phyloP scores from a whole-genome alignment of 2,329 filamentous ascomycete species.

The Ophiostoma ips region DNA sequence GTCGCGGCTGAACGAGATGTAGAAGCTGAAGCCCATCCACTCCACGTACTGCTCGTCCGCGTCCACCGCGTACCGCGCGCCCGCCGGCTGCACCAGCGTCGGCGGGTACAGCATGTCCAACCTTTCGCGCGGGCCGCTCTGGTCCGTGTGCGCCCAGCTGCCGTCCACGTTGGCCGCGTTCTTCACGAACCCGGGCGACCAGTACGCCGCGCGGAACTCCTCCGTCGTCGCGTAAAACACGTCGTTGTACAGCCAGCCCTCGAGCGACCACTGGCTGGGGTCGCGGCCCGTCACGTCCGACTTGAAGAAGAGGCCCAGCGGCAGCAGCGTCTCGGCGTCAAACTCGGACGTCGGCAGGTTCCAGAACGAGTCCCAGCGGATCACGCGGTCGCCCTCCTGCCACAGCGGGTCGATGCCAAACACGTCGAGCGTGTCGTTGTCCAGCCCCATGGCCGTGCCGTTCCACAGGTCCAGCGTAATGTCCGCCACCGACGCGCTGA shows the following conservation, averaged over 20 bases:
- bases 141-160: constrained; percentile 30
- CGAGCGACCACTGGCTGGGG: constrained; percentile 33
- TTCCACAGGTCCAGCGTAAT: constrained; percentile 33
- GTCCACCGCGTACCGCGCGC: constrained; percentile 29
- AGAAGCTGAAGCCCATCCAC: constrained; percentile 40
- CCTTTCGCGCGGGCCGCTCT: constrained; percentile 22
- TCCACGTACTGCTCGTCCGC: constrained; percentile 28
- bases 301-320: constrained; percentile 30
- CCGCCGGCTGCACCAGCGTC: constrained; percentile 23
- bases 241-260: constrained; percentile 40
- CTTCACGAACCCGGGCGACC: constrained; percentile 29
- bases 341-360: constrained; percentile 24
- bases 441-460: constrained; percentile 23
- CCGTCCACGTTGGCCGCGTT: constrained; percentile 33
- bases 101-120: constrained; percentile 26
- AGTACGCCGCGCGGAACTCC: constrained; percentile 31
- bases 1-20: constrained; percentile 33
- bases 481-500: constrained; percentile 22
- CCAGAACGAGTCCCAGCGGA: constrained; percentile 35
- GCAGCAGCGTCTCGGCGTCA: constrained; percentile 29
- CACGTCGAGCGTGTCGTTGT: constrained; percentile 28
- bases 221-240: constrained; percentile 37
- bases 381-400: constrained; percentile 27
- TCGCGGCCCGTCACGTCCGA: constrained; percentile 37
- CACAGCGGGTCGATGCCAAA: constrained; percentile 29